Evolutionary conservation across 2,329 filamentous ascomycete species (phyloP), one percentile per base, ranked within the genome.

Genomic region (Ilyonectria robusta): DNA sequence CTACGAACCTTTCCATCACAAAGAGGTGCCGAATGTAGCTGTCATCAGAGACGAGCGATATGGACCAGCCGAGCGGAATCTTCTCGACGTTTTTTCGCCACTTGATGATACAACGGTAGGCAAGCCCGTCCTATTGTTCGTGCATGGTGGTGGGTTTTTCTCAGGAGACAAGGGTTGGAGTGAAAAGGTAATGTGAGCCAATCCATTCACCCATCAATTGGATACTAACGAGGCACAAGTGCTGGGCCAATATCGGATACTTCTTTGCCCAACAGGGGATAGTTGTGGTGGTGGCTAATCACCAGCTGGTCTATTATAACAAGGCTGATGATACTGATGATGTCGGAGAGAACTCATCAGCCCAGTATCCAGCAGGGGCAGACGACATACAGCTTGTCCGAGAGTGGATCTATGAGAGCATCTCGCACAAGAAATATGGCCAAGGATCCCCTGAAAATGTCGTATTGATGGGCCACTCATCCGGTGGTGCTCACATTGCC

Each of bases 401-500:
- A 7, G 66, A 71, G 37, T 71, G 69, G 69, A 59, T 71, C 15
- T 60, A 62, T 59, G 11, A 56, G 11, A 62, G 67, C 42, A 65
- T 71, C 35, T 48, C 56, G 8, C 19, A 47, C 7, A 48, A 51
- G 7, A 56, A 60, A 46, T 71, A 46, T 35, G 69, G 69, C n/a
- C n/a, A 44, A 10, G 69, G 66, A 15, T 67, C 50, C 6, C 11
- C 33, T 3, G 29, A 65, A 15, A 69, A 67, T 21, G 69, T 71
- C 4, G 47, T 69, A 23, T 46, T 71, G 19, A 56, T 69, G 23
- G 69, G 69, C 15, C 69, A 71, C 42, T 71, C 69, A 2, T 71
- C 69, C 4, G 69, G 69, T 17, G 69, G 63, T 21, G 66, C 66
- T 2, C 69, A 71, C 33, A 65, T 69, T 23, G 48, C 53, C 8